These are phyloP conservation scores for Rubia yunnanensis DNA, from an alignment of 257 asterid species.

Conservation along the genomic window DNA sequence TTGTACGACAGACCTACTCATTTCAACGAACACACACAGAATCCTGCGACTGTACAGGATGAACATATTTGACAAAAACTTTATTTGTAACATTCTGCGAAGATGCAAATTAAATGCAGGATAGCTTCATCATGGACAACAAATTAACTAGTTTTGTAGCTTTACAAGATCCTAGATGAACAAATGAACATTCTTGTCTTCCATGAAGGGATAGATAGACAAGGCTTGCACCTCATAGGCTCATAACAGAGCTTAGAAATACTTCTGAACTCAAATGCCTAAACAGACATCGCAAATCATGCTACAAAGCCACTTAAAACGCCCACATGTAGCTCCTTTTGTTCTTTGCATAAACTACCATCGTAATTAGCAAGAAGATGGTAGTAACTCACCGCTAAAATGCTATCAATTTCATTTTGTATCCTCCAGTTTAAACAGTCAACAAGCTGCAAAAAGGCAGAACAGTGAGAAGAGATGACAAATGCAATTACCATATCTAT, in stretches of 20 bases:
- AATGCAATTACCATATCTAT: neutral
- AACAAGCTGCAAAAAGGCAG: conserved; percentile 40
- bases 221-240: neutral
- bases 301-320: neutral
- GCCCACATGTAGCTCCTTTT: neutral
- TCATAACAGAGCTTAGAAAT: neutral
- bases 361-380: neutral
- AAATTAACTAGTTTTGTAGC: neutral
- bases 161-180: neutral
- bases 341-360: neutral
- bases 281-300: neutral
- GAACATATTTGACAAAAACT: neutral
- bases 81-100: neutral
- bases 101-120: neutral
- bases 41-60: neutral
- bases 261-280: neutral
- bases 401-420: conserved; percentile 61
- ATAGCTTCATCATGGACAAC: neutral
- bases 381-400: conserved; percentile 52
- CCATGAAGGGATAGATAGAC: neutral
- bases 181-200: neutral
- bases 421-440: conserved; percentile 85
- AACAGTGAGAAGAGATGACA: conserved; percentile 13
- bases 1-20: too few relatives aligned
- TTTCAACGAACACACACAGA: too few relatives aligned